Percentiles rank a stretch among this genome's conserved stretches.
phyloP scores from a whole-genome alignment of 331 rosid species.

The Erythrophleum ivorense region DNA sequence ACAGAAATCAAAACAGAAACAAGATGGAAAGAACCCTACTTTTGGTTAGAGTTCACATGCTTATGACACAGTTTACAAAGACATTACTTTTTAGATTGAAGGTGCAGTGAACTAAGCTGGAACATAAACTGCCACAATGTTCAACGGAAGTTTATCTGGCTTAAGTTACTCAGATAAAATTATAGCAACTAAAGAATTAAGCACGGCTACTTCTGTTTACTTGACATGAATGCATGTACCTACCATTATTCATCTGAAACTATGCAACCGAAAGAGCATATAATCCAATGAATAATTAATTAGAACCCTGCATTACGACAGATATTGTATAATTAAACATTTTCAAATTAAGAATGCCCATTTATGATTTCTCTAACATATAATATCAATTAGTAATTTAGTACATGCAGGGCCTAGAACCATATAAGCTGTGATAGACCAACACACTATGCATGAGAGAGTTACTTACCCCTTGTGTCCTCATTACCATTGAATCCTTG shows the following conservation, averaged over 20 bases:
- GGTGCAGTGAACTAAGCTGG: background rate
- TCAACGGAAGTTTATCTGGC: background rate
- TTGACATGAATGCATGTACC: conserved; percentile 1
- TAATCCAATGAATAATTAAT: background rate
- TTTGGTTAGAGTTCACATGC: background rate
- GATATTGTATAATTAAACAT: background rate
- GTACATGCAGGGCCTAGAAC: conserved; percentile 3
- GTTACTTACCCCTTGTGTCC: conserved; percentile 70
- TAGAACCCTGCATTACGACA: background rate
- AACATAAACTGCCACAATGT: background rate
- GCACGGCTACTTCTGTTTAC: background rate
- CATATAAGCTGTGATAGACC: background rate
- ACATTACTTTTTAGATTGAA: background rate
- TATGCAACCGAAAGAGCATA: conserved; percentile 13
- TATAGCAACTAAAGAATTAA: conserved; percentile 11
- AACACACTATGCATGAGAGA: conserved; percentile 16
- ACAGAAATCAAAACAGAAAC: background rate
- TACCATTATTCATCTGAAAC: conserved; percentile 10
- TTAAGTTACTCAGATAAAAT: conserved; percentile 2
- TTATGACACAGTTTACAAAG: background rate
- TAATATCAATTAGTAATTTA: conserved; percentile 2
- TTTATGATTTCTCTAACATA: background rate
- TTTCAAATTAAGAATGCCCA: background rate
- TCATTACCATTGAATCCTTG: conserved; percentile 87
- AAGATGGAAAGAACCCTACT: background rate